Evolutionary conservation across 495 filamentous ascomycete genomes (phyloP), one percentile per base, ranked within the genome.

Genomic region (Xylaria bambusicola): DNA sequence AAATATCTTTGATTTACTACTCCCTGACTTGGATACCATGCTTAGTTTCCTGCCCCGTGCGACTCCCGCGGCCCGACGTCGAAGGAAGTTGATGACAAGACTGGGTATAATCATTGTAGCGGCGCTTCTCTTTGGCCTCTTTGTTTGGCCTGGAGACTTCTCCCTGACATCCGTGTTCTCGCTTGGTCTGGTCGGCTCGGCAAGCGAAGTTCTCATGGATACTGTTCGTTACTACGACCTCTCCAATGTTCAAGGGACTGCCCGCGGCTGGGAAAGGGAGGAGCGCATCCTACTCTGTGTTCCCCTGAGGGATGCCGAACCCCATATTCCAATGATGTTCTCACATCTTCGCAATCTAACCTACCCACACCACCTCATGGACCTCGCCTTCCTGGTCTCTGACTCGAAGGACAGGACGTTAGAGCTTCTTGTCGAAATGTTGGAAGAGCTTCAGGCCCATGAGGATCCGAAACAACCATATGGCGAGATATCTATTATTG

Each of bases 261-360:
- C 88, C 48, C 86, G 88, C 63, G 94, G 94, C 10, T 98, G 94
- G 94, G 93, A 97, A 69, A 80, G 89, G 31, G 95, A 92, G 66
- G 95, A 99, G 74, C 85, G 95, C 52, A 94, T 99, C 63, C 81
- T 99, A 42, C 86, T 99, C 70, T 97, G 94, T 70, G 93, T 95
- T 6, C 95, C 95, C 36, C 81, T 99, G 46, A 86, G 95, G 68
- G 95, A 99, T 72, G 95, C 95, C 21, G 86, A 93, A 65, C 84
- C 89, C 20, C 95, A 99, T 80, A 78, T 99, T 6, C 88, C 89
- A 41, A 97, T 99, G 94, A 98, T 99, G 82, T 99, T 99, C 75
- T 87, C 86, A 31, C 95, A 99, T 72, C 84, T 99, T 41, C 86
- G 83, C 46, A 99, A 98, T 74, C 88, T 99, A 53, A 99, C 95